Conservation (phyloP, 148 eudicot species). For the Gaultheria prostrata region DNA sequence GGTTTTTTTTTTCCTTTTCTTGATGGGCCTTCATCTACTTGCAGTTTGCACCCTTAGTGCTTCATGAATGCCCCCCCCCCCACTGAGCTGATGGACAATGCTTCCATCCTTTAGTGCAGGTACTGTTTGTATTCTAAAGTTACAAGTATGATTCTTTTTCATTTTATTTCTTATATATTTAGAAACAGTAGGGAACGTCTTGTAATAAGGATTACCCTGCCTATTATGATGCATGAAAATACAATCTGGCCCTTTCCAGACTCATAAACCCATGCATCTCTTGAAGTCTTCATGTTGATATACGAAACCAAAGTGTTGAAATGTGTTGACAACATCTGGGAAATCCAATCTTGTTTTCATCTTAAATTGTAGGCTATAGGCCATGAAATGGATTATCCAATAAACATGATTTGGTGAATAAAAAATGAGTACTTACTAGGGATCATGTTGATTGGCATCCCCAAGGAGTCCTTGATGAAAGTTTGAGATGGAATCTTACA, state of each 20-base stretch:
- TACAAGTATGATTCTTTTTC: background rate
- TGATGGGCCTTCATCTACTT: conserved; percentile 12
- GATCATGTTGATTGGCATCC: conserved; percentile 70
- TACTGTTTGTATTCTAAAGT: conserved; percentile 8
- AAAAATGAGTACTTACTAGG: conserved; percentile 64
- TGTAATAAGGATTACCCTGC: background rate
- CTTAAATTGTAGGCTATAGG: background rate
- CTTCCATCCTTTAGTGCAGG: conserved; percentile 29
- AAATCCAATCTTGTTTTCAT: background rate
- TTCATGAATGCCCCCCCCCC: conserved; percentile 27
- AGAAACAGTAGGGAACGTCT: background rate
- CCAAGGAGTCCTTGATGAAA: conserved; percentile 65
- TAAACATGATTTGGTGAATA: background rate
- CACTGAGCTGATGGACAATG: conserved; percentile 18
- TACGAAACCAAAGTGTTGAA: background rate
- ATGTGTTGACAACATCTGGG: background rate
- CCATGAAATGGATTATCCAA: too few species aligned
- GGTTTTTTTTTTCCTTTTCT: background rate
- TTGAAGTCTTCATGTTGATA: background rate
- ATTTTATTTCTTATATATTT: too few species aligned
- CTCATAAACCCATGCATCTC: background rate
- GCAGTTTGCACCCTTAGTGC: conserved; percentile 33
- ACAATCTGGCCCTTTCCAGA: background rate
- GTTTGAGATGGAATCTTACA: conserved; percentile 89
- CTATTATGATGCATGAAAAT: background rate